Percentiles rank a stretch among this genome's conserved stretches.
phyloP scores from a whole-genome alignment of 768 basidiomycete genomes.

The Suillus cothurnatus region DNA sequence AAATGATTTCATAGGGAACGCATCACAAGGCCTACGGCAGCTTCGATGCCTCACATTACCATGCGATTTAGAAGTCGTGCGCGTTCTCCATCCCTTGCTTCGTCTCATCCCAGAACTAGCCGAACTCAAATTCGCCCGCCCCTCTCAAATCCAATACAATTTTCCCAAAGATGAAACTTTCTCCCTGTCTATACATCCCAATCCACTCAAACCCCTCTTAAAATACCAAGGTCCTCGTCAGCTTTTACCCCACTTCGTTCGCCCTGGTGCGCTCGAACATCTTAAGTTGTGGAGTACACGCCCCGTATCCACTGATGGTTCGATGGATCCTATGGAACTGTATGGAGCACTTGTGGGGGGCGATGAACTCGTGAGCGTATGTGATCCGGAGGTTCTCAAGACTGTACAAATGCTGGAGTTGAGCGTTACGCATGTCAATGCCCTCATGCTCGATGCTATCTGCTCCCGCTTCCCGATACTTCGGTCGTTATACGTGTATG shows the following conservation, averaged over 20 bases:
- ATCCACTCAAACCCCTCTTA: not conserved
- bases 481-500: conserved; percentile 7
- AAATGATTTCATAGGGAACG: not conserved
- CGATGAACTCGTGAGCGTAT: not conserved
- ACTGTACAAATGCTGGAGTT: conserved; percentile 5
- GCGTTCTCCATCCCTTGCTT: conserved; percentile 2
- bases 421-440: conserved; percentile 5
- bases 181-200: not conserved
- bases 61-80: conserved; percentile 3
- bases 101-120: conserved; percentile 6
- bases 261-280: conserved; percentile 3
- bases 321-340: not conserved
- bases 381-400: conserved; percentile 1
- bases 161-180: not conserved
- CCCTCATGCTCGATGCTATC: conserved; percentile 2
- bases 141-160: not conserved
- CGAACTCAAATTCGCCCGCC: conserved; percentile 8
- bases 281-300: conserved; percentile 5
- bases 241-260: conserved; percentile 9
- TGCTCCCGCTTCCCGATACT: conserved; percentile 8
- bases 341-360: conserved; percentile 2
- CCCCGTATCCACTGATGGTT: not conserved
- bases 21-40: not conserved
- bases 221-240: conserved; percentile 13
- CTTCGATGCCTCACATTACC: conserved; percentile 10